Conservation (phyloP, 208 protist genomes). For the Leishmania tarentolae region DNA sequence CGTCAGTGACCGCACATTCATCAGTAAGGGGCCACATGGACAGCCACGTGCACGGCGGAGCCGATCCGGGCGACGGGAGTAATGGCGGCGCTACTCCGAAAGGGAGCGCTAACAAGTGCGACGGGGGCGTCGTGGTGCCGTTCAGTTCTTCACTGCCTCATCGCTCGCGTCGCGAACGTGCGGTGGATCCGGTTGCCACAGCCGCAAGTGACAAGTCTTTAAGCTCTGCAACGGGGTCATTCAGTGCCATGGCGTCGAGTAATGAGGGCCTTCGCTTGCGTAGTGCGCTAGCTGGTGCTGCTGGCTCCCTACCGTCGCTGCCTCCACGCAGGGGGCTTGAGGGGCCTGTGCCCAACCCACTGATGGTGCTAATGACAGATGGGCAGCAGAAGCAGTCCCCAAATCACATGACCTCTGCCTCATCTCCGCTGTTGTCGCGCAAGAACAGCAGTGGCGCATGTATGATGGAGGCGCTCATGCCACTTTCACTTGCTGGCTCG, state of each 20-base stretch:
- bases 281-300: background rate
- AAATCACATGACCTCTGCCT: conserved; percentile 1
- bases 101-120: background rate
- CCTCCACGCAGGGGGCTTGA: background rate
- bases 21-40: conserved; percentile 8
- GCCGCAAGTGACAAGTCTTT: background rate
- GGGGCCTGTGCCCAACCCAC: conserved; percentile 23
- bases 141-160: background rate
- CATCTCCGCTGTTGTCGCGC: conserved; percentile 3
- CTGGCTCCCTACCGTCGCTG: background rate
- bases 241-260: conserved; percentile 2
- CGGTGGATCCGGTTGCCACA: background rate
- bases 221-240: background rate
- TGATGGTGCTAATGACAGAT: conserved; percentile 13
- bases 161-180: conserved; percentile 6
- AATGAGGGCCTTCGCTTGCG: conserved; percentile 8
- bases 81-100: background rate
- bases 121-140: background rate
- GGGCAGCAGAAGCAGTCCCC: conserved; percentile 5
- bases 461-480: conserved; percentile 19
- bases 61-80: background rate
- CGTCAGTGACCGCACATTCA: conserved; percentile 2
- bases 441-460: background rate
- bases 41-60: conserved; percentile 13
- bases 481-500: conserved; percentile 51